Evolutionary conservation across 2,329 filamentous ascomycete genomes (phyloP).

Genomic region (Zymoseptoria ardabiliae): DNA sequence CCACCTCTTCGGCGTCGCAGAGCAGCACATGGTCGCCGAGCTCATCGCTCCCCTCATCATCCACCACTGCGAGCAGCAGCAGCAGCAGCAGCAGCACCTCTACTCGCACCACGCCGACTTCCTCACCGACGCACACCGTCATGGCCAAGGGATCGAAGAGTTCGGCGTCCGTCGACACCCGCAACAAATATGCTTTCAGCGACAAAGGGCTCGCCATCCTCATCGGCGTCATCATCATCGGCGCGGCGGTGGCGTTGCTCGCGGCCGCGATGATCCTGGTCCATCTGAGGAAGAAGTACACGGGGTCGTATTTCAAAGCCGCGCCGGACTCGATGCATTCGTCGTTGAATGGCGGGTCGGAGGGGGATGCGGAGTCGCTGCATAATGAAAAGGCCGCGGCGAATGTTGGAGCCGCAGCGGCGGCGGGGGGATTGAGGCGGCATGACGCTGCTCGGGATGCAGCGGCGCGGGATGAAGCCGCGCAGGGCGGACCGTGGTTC

Average conservation of each 20-base stretch:
- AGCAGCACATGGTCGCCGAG: neutral
- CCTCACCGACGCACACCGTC: neutral
- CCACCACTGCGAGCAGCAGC: neutral
- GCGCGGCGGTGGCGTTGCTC: conserved; percentile 2
- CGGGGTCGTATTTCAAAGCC: conserved; percentile 8
- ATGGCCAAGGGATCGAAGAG: neutral
- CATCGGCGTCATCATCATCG: conserved; percentile 1
- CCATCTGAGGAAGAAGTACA: conserved; percentile 4
- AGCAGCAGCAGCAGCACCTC: neutral
- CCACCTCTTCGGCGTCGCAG: neutral
- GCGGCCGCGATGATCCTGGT: neutral
- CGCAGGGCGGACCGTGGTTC: neutral
- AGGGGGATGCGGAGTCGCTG: neutral
- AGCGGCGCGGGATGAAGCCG: neutral
- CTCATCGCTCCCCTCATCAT: neutral
- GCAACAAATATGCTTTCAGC: neutral
- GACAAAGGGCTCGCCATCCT: conserved; percentile 3
- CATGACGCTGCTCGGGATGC: neutral
- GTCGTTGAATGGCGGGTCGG: neutral
- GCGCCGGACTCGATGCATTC: neutral
- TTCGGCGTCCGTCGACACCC: neutral
- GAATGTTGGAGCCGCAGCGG: no score
- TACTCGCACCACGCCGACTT: neutral
- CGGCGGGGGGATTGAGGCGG: neutral
- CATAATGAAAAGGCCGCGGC: neutral